These are phyloP conservation scores for Paecilomyces fulvus DNA, from an alignment of 2,329 filamentous ascomycete genomes.

Conservation along the genomic window DNA sequence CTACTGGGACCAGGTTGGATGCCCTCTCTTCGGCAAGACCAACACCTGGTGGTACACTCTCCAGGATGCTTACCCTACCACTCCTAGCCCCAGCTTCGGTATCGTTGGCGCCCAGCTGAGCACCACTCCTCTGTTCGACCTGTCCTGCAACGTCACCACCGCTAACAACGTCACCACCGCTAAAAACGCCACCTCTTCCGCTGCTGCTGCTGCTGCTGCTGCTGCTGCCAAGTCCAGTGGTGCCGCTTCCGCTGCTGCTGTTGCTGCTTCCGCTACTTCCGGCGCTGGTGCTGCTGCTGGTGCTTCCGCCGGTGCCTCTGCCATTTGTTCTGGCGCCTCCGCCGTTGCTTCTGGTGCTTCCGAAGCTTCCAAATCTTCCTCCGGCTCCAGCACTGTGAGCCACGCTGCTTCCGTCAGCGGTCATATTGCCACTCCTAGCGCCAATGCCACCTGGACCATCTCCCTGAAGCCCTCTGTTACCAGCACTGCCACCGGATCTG, in stretches of 20 bases:
- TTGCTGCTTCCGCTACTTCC: conserved; percentile 11
- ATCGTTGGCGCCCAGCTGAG: conserved; percentile 23
- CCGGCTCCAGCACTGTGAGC: conserved; percentile 1
- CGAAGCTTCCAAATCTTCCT: conserved; percentile 1
- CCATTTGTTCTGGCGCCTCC: conserved; percentile 8
- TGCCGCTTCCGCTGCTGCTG: conserved; percentile 14
- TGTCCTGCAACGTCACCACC: conserved; percentile 21
- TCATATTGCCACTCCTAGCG: conserved; percentile 2
- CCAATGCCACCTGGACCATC: conserved; percentile 1
- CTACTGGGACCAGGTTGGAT: conserved; percentile 77
- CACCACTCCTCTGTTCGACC: conserved; percentile 31
- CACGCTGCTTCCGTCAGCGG: conserved; percentile 4
- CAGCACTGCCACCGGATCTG: too few species aligned
- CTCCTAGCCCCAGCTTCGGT: conserved; percentile 34
- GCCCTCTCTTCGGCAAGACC: conserved; percentile 41
- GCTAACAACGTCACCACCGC: not conserved
- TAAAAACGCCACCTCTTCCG: not conserved
- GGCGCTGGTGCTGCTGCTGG: conserved; percentile 14
- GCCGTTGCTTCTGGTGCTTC: conserved; percentile 13
- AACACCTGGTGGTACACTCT: conserved; percentile 40
- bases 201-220: conserved; percentile 6
- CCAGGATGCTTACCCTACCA: conserved; percentile 21
- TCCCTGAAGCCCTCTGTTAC: conserved; percentile 7
- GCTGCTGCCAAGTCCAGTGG: conserved; percentile 10
- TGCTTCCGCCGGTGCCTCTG: conserved; percentile 9